Base-by-base conservation (phyloP, 371 early-diverging fungal genomes). In the Basidiobolus meristosporus region DNA sequence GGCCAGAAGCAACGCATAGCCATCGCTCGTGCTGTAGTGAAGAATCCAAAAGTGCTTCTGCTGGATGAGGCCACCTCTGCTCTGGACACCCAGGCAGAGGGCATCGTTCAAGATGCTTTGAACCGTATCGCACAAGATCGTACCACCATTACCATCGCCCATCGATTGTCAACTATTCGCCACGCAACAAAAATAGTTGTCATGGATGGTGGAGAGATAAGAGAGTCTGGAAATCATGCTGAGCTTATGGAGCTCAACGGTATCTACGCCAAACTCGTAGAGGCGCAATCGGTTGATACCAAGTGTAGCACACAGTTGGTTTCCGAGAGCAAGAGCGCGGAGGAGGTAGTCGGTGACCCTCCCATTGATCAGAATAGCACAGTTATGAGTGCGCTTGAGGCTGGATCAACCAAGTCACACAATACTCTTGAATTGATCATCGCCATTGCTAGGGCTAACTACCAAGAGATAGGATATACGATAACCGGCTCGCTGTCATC, bases 101-200 rank as follows among this genome's bases (percentile, higher is more conserved):
- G 73, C 18, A 53, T 79, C n/a, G 81, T 89, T 1, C 86, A 85
- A 52, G 53, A 57, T 30, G 84, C 85, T n/a, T 56, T 86, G 23
- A 90, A 90, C 41, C 60, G 54, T 17, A 89, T 89, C 3, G 38
- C 81, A 16, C 47, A 54, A 23, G 67, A 75, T 35, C 67, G 92
- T 28, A 90, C 91, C 1, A 90, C 92, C 1, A 73, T 98, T 36
- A 78, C 89, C 7, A 81, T 96, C 52, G 93, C 95, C 1, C 95
- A 95, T 50, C 73, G 84, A 31, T 59, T 87, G 1, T 77, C 82
- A 35, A 87, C 85, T 1, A 68, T 78, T 36, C 59, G 65, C 36
- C 72, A 87, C 44, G 81, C 90, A 1, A 82, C 91, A 47, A 50
- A 70, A 21, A 92, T 96, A 50, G 71, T 77, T 34, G 84, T 84